Evolutionary conservation across 345 rosid species (phyloP).

Genomic region (Noccaea caerulescens): DNA sequence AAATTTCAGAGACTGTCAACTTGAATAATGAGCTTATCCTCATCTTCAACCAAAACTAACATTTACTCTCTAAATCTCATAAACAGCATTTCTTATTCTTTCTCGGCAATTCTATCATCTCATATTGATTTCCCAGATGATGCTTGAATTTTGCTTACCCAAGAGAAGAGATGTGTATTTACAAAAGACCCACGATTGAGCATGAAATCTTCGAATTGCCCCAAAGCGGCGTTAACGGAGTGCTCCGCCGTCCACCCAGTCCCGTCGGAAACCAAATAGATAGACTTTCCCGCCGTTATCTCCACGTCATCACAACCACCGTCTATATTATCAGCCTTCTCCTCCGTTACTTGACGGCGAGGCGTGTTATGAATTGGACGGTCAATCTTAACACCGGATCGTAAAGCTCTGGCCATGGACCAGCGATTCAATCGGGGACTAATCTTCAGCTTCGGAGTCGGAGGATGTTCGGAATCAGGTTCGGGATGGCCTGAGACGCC

Average conservation of each 20-base stretch:
- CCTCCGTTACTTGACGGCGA: conserved; percentile 23
- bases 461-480: conserved; percentile 24
- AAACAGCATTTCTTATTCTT: conserved; percentile 1
- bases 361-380: conserved; percentile 42
- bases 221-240: conserved; percentile 81
- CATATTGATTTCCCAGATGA: no score
- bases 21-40: no score
- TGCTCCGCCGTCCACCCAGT: conserved; percentile 96
- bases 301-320: conserved; percentile 45
- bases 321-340: conserved; percentile 14
- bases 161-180: conserved; percentile 84
- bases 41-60: no score
- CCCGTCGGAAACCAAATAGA: conserved; percentile 89
- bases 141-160: conserved; percentile 47
- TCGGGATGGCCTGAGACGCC: conserved; percentile 37
- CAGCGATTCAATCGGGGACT: conserved; percentile 84
- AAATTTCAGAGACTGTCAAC: no score
- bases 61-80: no score
- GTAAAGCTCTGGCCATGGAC: conserved; percentile 76
- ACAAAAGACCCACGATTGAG: conserved; percentile 76
- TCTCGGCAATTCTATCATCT: no score
- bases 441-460: conserved; percentile 49
- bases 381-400: conserved; percentile 77
- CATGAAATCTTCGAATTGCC: conserved; percentile 78
- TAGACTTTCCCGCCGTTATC: conserved; percentile 52